These are phyloP conservation scores for Penicillium italicum DNA, from an alignment of 2,329 filamentous ascomycete genomes.

Conservation along the genomic window DNA sequence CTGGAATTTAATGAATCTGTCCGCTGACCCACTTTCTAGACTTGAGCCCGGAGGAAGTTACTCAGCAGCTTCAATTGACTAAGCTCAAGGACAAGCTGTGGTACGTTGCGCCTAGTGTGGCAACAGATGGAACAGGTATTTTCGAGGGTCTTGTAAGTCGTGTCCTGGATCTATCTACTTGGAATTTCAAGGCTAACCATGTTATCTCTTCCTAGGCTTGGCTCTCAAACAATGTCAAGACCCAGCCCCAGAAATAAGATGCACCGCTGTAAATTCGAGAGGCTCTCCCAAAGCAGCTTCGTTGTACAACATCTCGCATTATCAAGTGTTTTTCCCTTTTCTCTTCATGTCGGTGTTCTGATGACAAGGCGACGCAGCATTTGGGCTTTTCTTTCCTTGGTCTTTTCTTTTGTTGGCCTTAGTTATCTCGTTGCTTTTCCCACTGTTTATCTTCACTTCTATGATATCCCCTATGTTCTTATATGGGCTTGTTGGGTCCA, in stretches of 20 bases:
- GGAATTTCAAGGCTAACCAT: conserved; percentile 5
- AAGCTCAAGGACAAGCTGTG: conserved; percentile 80
- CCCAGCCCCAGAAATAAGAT: conserved; percentile 41
- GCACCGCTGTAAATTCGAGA: conserved; percentile 20
- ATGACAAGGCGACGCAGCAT: conserved; percentile 44
- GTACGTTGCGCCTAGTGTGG: conserved; percentile 80
- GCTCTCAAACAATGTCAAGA: conserved; percentile 81
- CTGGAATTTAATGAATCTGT: not conserved
- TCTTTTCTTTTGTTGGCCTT: conserved; percentile 21
- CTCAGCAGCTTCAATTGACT: conserved; percentile 69
- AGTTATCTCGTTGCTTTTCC: conserved; percentile 19
- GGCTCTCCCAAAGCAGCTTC: conserved; percentile 20
- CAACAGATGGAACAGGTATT: conserved; percentile 75
- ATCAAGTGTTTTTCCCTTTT: conserved; percentile 26
- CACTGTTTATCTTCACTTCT: conserved; percentile 29
- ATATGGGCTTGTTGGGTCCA: conserved; percentile 30
- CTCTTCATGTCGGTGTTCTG: conserved; percentile 38
- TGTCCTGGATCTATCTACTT: not conserved
- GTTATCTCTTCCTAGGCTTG: conserved; percentile 51
- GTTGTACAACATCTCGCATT: conserved; percentile 37
- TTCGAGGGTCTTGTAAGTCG: conserved; percentile 68
- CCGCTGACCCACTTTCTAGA: conserved; percentile 47
- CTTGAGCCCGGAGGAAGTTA: conserved; percentile 76
- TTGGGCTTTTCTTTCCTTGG: conserved; percentile 28
- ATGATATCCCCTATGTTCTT: conserved; percentile 46